These are phyloP conservation scores for Pseudonitzschia pungens DNA, from an alignment of 108 stramenopile species.

Conservation along the genomic window DNA sequence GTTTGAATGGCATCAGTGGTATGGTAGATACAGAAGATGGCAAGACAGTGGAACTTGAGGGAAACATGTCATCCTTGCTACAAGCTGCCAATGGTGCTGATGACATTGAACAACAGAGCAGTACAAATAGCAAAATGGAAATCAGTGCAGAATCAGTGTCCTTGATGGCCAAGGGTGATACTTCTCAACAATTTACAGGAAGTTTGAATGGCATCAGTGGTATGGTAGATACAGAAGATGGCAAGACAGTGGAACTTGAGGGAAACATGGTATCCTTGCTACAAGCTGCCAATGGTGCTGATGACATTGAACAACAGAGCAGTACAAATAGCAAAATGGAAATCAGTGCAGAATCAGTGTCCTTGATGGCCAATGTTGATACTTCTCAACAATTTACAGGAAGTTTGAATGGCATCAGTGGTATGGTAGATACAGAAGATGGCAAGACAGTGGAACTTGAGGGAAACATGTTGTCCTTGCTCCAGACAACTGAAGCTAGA, in stretches of 20 bases:
- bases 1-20: background rate
- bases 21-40: background rate
- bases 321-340: background rate
- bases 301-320: background rate
- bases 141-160: too few species aligned
- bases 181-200: background rate
- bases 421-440: background rate
- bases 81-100: conserved; percentile 9
- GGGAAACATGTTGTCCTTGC: conserved; percentile 19
- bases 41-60: conserved; percentile 17
- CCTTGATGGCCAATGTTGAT: background rate
- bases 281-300: conserved; percentile 2
- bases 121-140: too few species aligned
- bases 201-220: too few species aligned
- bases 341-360: background rate
- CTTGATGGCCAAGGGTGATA: background rate
- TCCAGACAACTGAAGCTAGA: conserved; percentile 2
- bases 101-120: background rate
- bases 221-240: background rate
- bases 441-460: conserved; percentile 16
- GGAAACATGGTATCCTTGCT: conserved; percentile 26
- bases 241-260: conserved; percentile 20
- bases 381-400: background rate
- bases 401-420: background rate
- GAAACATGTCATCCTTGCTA: conserved; percentile 16